Evolutionary conservation across 2,329 filamentous ascomycete genomes (phyloP), one percentile per base, ranked within the genome.

Genomic region (Didymella glomerata): DNA sequence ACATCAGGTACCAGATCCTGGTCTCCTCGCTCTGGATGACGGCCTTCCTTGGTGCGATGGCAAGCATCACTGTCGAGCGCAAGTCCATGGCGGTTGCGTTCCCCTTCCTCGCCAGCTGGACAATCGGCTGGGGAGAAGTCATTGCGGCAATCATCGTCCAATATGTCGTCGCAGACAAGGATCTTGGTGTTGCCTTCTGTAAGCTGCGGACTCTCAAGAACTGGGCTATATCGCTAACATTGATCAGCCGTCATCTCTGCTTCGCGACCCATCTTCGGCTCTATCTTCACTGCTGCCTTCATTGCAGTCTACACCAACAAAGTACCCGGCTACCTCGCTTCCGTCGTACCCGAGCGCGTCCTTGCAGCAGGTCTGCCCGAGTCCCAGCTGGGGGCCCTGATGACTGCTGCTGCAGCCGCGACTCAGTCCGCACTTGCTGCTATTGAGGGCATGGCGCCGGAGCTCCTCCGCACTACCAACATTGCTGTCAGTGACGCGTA

Each of bases 241-340:
- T 7, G 0, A 20, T 4, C 5, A 62, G 62, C 57, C n/a, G 52
- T 63, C 34, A 67, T 62, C 14, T 63, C 63, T 18, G 56, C 63
- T 22, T 60, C 57, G 20, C 65, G 61, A 9, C 62, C 61, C 10
- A 67, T 66, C 30, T 58, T 65, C 30, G 61, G 61, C n/a, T 62
- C 63, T 11, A 57, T 66, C 49, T 66, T 64, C 30, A 66, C 63
- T 13, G 55, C 65, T 2, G 49, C 60, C 14, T 67, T 67, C 55
- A 61, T 68, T n/a, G 66, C 68, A n/a, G 60, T 71, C 20, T 62
- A 65, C 45, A 63, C 60, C 25, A 67, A 65, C 53, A 69, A 69
- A 46, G 53, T 66, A 5, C 66, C 66, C 1, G 51, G 55, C 10
- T 57, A 70, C 16, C 48, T 71, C 9, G n/a, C 61, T 6, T 55